Conservation (phyloP, 345 rosid genomes). For the Trapa incisa region DNA sequence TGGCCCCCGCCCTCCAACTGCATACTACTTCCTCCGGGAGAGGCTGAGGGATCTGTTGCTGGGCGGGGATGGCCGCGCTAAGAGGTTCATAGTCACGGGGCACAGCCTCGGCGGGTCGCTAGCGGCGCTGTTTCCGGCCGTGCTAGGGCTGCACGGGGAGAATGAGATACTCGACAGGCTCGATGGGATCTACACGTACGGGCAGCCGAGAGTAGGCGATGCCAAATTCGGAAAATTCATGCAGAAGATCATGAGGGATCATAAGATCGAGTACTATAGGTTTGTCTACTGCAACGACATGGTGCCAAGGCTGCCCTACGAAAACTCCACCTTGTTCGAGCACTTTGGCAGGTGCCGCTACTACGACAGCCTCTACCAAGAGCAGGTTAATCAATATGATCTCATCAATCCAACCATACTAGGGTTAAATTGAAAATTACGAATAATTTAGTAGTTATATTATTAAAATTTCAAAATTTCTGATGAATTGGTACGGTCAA, state of each 20-base stretch:
- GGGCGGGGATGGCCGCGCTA: conserved; percentile 20
- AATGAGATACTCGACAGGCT: conserved; percentile 34
- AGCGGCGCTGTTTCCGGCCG: conserved; percentile 49
- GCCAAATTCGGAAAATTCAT: conserved; percentile 39
- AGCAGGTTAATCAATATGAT: conserved; percentile 15
- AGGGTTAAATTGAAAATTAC: too few species aligned
- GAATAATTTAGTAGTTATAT: too few species aligned
- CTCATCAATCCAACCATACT: too few species aligned
- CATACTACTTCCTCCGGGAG: conserved; percentile 51
- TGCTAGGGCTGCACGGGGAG: conserved; percentile 43
- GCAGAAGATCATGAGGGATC: conserved; percentile 29
- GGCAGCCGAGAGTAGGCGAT: conserved; percentile 83
- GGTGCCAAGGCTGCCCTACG: conserved; percentile 64
- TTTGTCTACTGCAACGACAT: conserved; percentile 59
- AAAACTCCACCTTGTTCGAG: conserved; percentile 52
- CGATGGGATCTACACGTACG: conserved; percentile 54
- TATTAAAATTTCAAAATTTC: too few species aligned
- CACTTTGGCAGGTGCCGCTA: conserved; percentile 57
- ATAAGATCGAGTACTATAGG: conserved; percentile 30
- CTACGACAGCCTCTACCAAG: conserved; percentile 27
- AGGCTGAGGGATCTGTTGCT: conserved; percentile 20
- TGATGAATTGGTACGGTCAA: too few species aligned
- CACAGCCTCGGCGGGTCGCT: conserved; percentile 76
- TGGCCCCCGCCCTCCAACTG: conserved; percentile 4
- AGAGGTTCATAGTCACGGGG: conserved; percentile 36